phyloP scores from a whole-genome alignment of 495 filamentous ascomycete genomes.

The Penicillium robsamsonii region DNA sequence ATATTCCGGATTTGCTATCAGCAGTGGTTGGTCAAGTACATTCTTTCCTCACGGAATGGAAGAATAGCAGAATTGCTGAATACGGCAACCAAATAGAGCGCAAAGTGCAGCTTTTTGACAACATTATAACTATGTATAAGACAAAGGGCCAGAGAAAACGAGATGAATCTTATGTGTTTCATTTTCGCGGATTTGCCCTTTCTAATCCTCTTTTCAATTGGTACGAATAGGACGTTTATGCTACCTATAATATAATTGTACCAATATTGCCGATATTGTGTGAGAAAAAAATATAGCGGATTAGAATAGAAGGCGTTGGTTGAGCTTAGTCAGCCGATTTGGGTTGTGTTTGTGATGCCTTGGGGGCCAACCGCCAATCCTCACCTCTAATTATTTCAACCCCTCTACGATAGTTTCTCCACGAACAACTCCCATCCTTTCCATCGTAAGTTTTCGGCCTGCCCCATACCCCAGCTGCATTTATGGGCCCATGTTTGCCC shows the following conservation, averaged over 20 bases:
- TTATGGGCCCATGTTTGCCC: no score
- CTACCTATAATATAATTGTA: not conserved
- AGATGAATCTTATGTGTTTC: not conserved
- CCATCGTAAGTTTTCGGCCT: no score
- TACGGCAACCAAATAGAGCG: not conserved
- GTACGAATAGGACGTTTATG: not conserved
- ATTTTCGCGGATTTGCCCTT: not conserved
- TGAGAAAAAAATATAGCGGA: not conserved
- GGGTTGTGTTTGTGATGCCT: no score
- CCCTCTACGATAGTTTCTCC: no score
- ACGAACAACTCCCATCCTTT: no score
- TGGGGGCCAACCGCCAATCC: no score
- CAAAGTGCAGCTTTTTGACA: not conserved
- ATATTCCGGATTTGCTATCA: slow-evolving; percentile 13
- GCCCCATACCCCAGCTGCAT: no score
- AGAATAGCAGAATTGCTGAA: not conserved
- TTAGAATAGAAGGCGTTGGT: no score
- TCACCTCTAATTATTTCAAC: no score
- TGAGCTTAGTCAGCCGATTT: not conserved
- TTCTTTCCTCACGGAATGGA: slow-evolving; percentile 10
- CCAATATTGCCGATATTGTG: not conserved
- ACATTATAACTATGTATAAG: not conserved
- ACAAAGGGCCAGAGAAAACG: not conserved
- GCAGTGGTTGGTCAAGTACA: slow-evolving; percentile 21
- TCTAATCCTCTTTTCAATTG: not conserved